Base-by-base conservation (phyloP, 495 filamentous ascomycete species). In the Penicillium goetzii region DNA sequence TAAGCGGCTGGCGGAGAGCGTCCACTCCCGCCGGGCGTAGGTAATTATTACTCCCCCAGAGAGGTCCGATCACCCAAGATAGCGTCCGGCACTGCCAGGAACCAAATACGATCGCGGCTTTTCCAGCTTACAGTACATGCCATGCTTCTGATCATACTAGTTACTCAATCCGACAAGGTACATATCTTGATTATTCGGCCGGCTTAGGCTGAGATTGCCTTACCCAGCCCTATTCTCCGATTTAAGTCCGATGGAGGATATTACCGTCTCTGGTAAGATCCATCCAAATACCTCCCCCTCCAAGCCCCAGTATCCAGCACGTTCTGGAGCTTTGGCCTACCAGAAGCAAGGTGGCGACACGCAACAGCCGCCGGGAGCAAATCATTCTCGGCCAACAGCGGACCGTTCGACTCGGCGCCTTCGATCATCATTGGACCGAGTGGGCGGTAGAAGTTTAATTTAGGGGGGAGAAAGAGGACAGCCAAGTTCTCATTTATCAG, bases 361-460 rank as follows among this genome's bases (percentile, higher is more conserved):
- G 53, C 63, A 66, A 66, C 60, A 68, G 66, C 66, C 66, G 62
- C 59, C 56, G 62, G 59, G 61, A 64, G 62, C 68, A 70, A 68
- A 68, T 71, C 66, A 68, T 67, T 50, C 65, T 70, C 68, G 68
- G 68, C 68, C 59, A 64, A 45, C 49, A 58, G 57, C 58, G 61
- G 62, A 36, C 56, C 58, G 53, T 66, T 66, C 19, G 23, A 47
- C 62, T 68, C 62, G 66, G 68, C 61, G 53, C 55, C 54, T 55
- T 62, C 58, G 63, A 67, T 72, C 63, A 47, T 69, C 66, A 71
- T 71, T 71, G 69, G 69, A 69, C 61, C 64, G 53, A 63, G 52
- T 65, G 66, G 60, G 65, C 65, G 62, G 66, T 59, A 71, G 66
- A 71, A 71, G 68, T 68, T 71, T 69, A 71, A 68, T 64, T 71